Evolutionary conservation across 257 asterid species (phyloP).

Genomic region (Scutellaria baicalensis): DNA sequence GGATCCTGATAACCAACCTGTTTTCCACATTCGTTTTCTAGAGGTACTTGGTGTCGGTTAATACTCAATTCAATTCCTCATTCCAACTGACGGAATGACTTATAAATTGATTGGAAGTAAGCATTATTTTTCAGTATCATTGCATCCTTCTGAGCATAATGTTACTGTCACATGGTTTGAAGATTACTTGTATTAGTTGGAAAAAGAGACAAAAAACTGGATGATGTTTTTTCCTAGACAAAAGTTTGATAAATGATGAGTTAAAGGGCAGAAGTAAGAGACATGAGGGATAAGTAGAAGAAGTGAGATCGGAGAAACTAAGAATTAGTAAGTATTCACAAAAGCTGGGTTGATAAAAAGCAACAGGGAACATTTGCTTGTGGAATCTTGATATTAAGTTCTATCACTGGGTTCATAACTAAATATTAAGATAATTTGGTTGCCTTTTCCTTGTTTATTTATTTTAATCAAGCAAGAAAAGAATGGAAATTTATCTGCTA

Average conservation of each 20-base stretch:
- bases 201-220: background rate
- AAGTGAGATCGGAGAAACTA: background rate
- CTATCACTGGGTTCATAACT: background rate
- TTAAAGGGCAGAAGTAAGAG: background rate
- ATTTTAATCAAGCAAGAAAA: conserved; percentile 7
- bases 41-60: conserved; percentile 45
- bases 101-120: background rate
- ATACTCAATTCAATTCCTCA: background rate
- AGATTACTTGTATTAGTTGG: conserved; percentile 1
- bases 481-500: background rate
- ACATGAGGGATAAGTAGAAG: background rate
- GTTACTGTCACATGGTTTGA: background rate
- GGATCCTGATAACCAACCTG: conserved; percentile 70
- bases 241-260: background rate
- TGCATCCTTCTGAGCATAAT: background rate
- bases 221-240: background rate
- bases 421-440: background rate
- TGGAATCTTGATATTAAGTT: background rate
- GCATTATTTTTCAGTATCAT: background rate
- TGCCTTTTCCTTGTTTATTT: background rate
- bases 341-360: background rate
- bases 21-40: conserved; percentile 60
- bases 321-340: background rate
- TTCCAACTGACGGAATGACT: background rate
- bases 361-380: background rate